A percentile compares a stretch with the other conserved stretches of the same genome.
These are phyloP conservation scores for Acacia melanoxylon DNA, from an alignment of 306 rosid species.

Conservation along the genomic window DNA sequence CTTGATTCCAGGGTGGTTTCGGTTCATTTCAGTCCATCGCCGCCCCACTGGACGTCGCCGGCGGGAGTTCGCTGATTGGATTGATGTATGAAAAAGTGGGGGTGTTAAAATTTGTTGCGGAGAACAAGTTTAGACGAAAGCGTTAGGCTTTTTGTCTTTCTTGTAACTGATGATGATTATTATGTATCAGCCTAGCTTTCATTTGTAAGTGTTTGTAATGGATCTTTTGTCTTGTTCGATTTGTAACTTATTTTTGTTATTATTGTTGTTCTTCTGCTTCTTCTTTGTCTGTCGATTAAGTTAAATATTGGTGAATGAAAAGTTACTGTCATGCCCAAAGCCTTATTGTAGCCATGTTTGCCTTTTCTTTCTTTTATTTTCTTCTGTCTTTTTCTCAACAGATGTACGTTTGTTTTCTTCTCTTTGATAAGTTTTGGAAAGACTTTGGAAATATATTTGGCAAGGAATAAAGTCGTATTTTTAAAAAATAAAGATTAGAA, in stretches of 20 bases:
- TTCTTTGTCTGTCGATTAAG: constrained; percentile 44
- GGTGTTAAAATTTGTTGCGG: too few relatives aligned
- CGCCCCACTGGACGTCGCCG: constrained; percentile 73
- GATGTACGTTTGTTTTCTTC: too few relatives aligned
- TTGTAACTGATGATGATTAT: neutral
- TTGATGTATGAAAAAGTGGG: neutral
- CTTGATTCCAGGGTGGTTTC: constrained; percentile 70
- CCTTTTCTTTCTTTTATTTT: neutral
- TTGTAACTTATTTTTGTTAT: neutral
- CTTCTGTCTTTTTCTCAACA: neutral
- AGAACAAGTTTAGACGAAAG: neutral
- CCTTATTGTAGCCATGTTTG: neutral
- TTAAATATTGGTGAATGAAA: constrained; percentile 25
- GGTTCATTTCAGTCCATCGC: constrained; percentile 59
- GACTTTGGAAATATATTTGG: too few relatives aligned
- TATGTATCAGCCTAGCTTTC: neutral
- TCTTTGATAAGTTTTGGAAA: too few relatives aligned
- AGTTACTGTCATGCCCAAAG: constrained; percentile 31
- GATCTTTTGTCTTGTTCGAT: neutral
- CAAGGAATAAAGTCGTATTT: too few relatives aligned
- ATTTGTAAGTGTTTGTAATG: neutral
- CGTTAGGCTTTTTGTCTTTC: neutral
- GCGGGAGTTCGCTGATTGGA: constrained; percentile 36
- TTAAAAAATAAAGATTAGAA: too few relatives aligned
- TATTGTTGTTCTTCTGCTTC: neutral